A percentile compares a stretch with the other conserved stretches of the same genome.
These are phyloP conservation scores for Pachysandra terminalis DNA, from an alignment of 164 flowering plant species.

Conservation along the genomic window DNA sequence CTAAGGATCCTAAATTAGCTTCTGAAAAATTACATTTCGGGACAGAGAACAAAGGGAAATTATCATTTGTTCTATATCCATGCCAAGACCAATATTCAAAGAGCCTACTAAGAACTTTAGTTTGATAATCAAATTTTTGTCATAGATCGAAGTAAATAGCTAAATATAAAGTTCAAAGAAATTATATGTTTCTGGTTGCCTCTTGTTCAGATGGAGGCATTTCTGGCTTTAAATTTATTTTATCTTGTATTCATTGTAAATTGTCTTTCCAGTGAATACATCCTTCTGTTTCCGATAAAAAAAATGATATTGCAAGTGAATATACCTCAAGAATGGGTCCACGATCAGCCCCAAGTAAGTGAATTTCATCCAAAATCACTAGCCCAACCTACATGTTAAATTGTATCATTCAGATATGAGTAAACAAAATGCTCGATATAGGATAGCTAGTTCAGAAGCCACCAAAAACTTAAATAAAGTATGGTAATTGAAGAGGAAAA, in stretches of 20 bases:
- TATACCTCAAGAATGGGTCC: conserved; percentile 99
- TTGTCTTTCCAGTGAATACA: too few species aligned
- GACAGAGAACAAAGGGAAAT: not conserved
- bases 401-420: not conserved
- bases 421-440: not conserved
- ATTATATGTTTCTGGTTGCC: not conserved
- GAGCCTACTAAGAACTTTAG: not conserved
- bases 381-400: conserved; percentile 73
- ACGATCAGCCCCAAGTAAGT: conserved; percentile 97
- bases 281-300: too few species aligned
- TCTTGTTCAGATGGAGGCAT: too few species aligned
- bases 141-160: not conserved
- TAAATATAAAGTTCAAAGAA: not conserved
- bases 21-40: not conserved
- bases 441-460: not conserved
- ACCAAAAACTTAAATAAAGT: not conserved
- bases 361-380: conserved; percentile 96
- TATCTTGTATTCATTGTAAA: too few species aligned
- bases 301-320: not conserved
- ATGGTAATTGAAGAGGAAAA: not conserved
- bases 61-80: not conserved
- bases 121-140: not conserved
- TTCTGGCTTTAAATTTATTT: too few species aligned
- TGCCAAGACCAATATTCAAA: not conserved
- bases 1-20: not conserved